Percentiles rank a stretch among this genome's conserved stretches.
Conservation (phyloP, 2,329 filamentous ascomycete species). For the Fusarium nygamai region DNA sequence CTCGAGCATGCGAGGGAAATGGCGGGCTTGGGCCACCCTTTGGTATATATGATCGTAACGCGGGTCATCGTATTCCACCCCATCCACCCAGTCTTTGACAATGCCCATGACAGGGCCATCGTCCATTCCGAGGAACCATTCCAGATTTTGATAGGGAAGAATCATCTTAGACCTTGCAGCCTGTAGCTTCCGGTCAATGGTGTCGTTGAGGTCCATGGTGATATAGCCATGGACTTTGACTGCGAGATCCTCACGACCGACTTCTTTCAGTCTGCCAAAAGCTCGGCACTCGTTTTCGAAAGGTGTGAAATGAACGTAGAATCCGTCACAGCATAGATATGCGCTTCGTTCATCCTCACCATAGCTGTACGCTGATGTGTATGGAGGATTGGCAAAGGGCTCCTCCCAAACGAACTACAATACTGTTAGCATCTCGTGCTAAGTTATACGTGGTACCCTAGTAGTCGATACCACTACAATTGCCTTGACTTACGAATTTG, state of each 20-base stretch:
- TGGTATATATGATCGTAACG: not conserved
- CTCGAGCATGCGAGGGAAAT: conserved; percentile 11
- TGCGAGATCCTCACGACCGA: not conserved
- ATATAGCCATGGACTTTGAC: conserved; percentile 15
- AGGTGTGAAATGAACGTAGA: not conserved
- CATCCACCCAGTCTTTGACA: conserved; percentile 18
- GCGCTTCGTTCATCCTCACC: too few relatives aligned
- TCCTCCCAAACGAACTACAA: too few relatives aligned
- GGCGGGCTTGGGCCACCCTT: accelerated
- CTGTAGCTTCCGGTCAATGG: too few relatives aligned
- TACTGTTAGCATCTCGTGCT: too few relatives aligned
- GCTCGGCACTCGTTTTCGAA: conserved; percentile 21
- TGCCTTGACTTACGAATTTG: too few relatives aligned
- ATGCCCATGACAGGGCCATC: not conserved
- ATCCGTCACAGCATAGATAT: not conserved
- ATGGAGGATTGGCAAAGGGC: too few relatives aligned
- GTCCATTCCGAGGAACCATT: not conserved
- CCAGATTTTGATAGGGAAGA: accelerated
- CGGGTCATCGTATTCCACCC: not conserved
- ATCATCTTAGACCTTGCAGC: not conserved
- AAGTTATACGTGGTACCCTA: too few relatives aligned
- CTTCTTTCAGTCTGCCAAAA: conserved; percentile 7
- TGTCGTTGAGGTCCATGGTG: too few relatives aligned
- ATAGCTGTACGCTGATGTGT: too few relatives aligned
- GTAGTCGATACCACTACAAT: too few relatives aligned